Conservation (phyloP, 805 yeast species). For the Tetrapisispora nanseiensis region DNA sequence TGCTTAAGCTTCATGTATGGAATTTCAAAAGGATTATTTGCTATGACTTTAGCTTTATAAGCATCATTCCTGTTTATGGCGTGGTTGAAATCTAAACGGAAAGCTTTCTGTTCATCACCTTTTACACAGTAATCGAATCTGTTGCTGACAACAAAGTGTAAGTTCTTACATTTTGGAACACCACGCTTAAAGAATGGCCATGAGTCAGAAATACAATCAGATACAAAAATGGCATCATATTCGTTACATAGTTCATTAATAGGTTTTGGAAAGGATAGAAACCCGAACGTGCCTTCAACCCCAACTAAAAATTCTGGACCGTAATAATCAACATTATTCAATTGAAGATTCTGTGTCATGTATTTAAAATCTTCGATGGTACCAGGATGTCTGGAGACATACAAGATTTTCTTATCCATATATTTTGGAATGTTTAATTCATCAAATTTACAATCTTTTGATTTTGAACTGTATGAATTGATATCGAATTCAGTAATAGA, state of each 20-base stretch:
- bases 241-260: slow-evolving; percentile 4
- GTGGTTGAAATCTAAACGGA: slow-evolving; percentile 4
- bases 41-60: slow-evolving; percentile 5
- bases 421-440: background rate
- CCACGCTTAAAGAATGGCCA: slow-evolving; percentile 8
- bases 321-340: slow-evolving; percentile 4
- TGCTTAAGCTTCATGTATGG: slow-evolving; percentile 4
- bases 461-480: background rate
- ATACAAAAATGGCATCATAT: slow-evolving; percentile 6
- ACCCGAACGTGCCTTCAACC: background rate
- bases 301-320: slow-evolving; percentile 2
- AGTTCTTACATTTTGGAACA: slow-evolving; percentile 4
- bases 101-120: background rate
- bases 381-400: slow-evolving; percentile 7
- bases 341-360: slow-evolving; percentile 5
- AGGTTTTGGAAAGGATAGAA: background rate
- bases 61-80: slow-evolving; percentile 7
- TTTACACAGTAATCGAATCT: slow-evolving; percentile 5
- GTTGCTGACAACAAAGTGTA: slow-evolving; percentile 5
- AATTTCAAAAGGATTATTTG: slow-evolving; percentile 5
- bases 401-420: slow-evolving; percentile 4
- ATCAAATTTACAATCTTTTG: background rate
- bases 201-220: slow-evolving; percentile 6
- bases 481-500: background rate
- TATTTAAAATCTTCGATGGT: slow-evolving; percentile 6